Base-by-base conservation (phyloP, 441 rosid genomes). In the Aquilaria agallochum region DNA sequence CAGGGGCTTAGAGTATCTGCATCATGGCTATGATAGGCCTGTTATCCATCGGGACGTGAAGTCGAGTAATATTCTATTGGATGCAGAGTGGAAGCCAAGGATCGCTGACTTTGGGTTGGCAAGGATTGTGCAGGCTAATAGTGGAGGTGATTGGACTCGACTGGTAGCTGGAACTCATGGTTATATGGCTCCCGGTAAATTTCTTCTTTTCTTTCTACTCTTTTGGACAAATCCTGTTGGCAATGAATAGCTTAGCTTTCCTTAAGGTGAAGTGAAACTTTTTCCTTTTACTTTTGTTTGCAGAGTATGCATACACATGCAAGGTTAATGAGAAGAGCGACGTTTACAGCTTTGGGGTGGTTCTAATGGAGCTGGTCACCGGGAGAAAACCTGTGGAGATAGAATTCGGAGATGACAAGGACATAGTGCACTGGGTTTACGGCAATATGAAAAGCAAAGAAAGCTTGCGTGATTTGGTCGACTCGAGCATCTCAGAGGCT, bases 21-120 rank as follows among this genome's bases (percentile, higher is more conserved):
- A 85, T 58, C 86, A 82, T 36, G 88, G 88, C 5, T 78, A 69
- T 57, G 84, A 70, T 47, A 68, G 78, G 33, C 83, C 88, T 4
- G 79, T 80, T 65, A 77, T 85, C 55, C 91, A 85, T 64, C 74
- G 88, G 0, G 91, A 85, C 6, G 84, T 85, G 33, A 85, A 82
- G 68, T 82, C 86, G 0, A 85, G 88, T 53, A 85, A 85, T 62
- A 85, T 85, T 52, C 57, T 85, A 72, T 74, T 85, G 53, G 91
- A 82, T 45, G 80, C 70, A 50, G 80, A 80, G n/a, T 82, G 84
- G 84, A 82, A 74, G 74, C 84, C 91, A 0, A 77, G 74, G 68
- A 80, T 85, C 59, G 83, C 90, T 9, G 90, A 85, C 76, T 85
- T 85, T 11, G 88, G 91, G 31, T 71, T 85, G 13, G 84, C 91